Conservation (phyloP, 2,329 filamentous ascomycete genomes). For the Alternaria rosae region DNA sequence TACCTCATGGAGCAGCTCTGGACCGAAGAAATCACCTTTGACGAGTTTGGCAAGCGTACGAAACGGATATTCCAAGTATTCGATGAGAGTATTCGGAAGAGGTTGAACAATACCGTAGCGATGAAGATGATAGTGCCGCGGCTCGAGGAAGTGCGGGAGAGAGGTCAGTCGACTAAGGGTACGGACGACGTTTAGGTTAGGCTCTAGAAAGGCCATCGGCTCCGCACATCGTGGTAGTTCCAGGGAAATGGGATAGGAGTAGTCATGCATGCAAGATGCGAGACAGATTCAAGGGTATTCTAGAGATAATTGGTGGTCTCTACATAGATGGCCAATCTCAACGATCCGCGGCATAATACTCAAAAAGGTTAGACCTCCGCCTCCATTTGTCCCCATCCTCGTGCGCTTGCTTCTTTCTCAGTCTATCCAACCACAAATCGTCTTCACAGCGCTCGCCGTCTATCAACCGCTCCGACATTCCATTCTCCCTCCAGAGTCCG, state of each 20-base stretch:
- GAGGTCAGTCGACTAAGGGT: neutral
- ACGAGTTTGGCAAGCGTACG: constrained; percentile 6
- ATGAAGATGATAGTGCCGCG: constrained; percentile 12
- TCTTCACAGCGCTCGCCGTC: neutral
- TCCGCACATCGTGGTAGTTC: neutral
- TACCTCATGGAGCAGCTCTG: constrained; percentile 15
- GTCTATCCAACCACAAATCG: neutral
- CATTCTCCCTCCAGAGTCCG: neutral
- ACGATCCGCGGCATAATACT: neutral
- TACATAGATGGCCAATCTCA: neutral
- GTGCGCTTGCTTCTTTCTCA: neutral
- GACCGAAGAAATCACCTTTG: constrained; percentile 3
- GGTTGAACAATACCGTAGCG: constrained; percentile 12
- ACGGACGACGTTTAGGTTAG: constrained; percentile 6
- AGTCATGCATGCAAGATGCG: neutral
- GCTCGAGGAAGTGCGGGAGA: neutral
- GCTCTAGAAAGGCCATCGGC: neutral
- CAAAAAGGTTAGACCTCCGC: neutral
- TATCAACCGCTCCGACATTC: neutral
- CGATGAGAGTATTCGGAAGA: constrained; percentile 3
- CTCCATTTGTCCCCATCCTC: neutral
- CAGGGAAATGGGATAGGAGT: neutral
- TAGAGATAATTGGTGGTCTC: neutral
- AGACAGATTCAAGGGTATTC: neutral
- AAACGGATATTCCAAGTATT: constrained; percentile 13